Conservation (phyloP, 164 flowering plant genomes). For the Vitis labrusca region DNA sequence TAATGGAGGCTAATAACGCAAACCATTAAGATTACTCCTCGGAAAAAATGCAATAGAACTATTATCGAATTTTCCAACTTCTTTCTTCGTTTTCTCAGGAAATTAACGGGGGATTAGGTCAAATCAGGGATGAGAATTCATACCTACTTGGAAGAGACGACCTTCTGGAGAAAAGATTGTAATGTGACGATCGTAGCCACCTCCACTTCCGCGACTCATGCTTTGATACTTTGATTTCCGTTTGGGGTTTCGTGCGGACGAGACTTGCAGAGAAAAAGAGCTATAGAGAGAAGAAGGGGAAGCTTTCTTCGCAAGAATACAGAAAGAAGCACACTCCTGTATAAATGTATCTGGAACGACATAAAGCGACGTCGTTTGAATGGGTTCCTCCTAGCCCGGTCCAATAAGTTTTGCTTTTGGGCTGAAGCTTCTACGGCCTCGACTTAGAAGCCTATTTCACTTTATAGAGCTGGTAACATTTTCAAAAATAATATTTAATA, state of each 20-base stretch:
- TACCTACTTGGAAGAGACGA: conserved; percentile 93
- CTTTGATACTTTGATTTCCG: conserved; percentile 2
- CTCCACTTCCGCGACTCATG: conserved; percentile 97
- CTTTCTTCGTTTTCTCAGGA: background rate
- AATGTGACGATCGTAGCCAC: conserved; percentile 96
- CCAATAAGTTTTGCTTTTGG: too few species aligned
- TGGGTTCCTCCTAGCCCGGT: background rate
- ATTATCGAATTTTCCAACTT: background rate
- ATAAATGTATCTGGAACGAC: too few species aligned
- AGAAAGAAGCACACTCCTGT: background rate
- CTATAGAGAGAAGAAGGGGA: background rate
- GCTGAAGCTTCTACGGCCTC: too few species aligned
- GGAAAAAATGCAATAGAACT: background rate
- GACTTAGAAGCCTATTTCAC: too few species aligned
- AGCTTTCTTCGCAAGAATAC: conserved; percentile 7
- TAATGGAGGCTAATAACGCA: too few species aligned
- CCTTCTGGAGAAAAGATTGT: conserved; percentile 98
- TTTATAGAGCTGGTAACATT: too few species aligned
- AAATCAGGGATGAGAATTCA: conserved; percentile 9
- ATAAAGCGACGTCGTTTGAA: background rate
- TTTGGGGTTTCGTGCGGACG: conserved; percentile 9
- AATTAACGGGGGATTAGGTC: background rate
- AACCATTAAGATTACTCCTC: too few species aligned
- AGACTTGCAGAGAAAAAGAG: background rate
- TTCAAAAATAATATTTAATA: too few species aligned